Evolutionary conservation across 805 yeast species (phyloP).

Genomic region (Cyberlindnera euphorbiiphila): DNA sequence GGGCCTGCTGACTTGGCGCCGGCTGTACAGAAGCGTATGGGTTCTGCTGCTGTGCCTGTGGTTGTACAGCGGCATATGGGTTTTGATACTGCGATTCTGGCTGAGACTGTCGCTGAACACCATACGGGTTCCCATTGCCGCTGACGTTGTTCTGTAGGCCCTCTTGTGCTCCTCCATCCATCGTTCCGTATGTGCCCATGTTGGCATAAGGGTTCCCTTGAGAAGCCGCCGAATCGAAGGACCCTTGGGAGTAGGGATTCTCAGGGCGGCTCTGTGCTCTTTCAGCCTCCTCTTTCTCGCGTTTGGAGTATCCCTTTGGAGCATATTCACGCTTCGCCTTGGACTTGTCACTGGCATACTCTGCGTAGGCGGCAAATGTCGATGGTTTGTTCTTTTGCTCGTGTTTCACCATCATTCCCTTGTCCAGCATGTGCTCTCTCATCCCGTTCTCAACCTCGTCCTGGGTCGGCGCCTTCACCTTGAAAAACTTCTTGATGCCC

Average conservation of each 20-base stretch:
- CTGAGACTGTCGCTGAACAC: too few relatives aligned
- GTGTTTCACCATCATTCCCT: slow-evolving; percentile 40
- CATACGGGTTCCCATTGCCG: slow-evolving; percentile 9
- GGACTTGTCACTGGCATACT: slow-evolving; percentile 40
- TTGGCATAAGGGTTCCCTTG: slow-evolving; percentile 18
- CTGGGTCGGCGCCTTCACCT: slow-evolving; percentile 40
- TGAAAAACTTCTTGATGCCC: slow-evolving; percentile 48
- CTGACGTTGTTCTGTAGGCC: too few relatives aligned
- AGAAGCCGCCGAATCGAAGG: not conserved
- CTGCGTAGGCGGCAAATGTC: slow-evolving; percentile 45
- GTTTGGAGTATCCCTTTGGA: slow-evolving; percentile 36
- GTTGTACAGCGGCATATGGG: slow-evolving; percentile 1
- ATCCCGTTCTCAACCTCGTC: slow-evolving; percentile 41
- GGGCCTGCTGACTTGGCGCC: not conserved
- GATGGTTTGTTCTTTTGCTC: slow-evolving; percentile 32
- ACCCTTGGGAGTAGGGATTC: slow-evolving; percentile 6
- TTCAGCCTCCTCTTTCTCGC: slow-evolving; percentile 22
- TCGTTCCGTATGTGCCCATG: too few relatives aligned
- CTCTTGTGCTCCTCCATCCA: too few relatives aligned
- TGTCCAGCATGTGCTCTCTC: slow-evolving; percentile 37
- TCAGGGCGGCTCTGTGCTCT: slow-evolving; percentile 2
- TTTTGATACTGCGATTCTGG: slow-evolving; percentile 1
- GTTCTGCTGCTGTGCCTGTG: not conserved
- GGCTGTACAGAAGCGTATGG: slow-evolving; percentile 3
- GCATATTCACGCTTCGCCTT: slow-evolving; percentile 33